Evolutionary conservation across 2,329 filamentous ascomycete species (phyloP), one percentile per base, ranked within the genome.

Genomic region (Stachybotrys chartarum): DNA sequence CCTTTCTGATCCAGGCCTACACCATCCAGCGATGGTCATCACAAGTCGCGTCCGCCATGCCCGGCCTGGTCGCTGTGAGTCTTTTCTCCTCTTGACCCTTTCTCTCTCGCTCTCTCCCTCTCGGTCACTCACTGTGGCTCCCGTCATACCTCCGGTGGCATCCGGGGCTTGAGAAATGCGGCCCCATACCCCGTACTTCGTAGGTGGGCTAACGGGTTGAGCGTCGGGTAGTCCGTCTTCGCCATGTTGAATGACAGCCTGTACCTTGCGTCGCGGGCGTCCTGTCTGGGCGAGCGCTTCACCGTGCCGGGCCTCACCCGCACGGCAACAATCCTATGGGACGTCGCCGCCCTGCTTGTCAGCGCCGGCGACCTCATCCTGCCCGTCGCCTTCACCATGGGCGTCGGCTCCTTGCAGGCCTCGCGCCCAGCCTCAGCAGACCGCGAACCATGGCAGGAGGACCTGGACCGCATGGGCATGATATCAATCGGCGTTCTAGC

Each of bases 161-260:
- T 24, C 24, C 24, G 24, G 24, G 4, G 2, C 24, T 24, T 24
- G 24, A 24, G 24, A 24, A 24, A 24, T 4, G 24, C 24, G 24
- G 24, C 24, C 24, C 24, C 24, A 24, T 24, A 24, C 24, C 24
- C 24, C 24, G 24, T 24, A 4, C 24, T 24, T 44, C 39, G 11
- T 44, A 44, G 17, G 42, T n/a, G 7, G 16, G 17, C 31, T 31
- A 16, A 58, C 51, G 30, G 58, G 30, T 35, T 55, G 60, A 55
- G 58, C 54, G 48, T 51, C 42, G 32, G 30, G 14, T 11, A 71
- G 69, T 62, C 62, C 30, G 59, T 61, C 51, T 61, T 70, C 16
- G 65, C 71, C 30, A 61, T 72, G 55, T 64, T 73, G 59, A 70
- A 70, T 53, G 71, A 73, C 50, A 72, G 68, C 61, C 72, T 70